phyloP scores from a whole-genome alignment of 768 basidiomycete species.

The Leccinellum albellum region DNA sequence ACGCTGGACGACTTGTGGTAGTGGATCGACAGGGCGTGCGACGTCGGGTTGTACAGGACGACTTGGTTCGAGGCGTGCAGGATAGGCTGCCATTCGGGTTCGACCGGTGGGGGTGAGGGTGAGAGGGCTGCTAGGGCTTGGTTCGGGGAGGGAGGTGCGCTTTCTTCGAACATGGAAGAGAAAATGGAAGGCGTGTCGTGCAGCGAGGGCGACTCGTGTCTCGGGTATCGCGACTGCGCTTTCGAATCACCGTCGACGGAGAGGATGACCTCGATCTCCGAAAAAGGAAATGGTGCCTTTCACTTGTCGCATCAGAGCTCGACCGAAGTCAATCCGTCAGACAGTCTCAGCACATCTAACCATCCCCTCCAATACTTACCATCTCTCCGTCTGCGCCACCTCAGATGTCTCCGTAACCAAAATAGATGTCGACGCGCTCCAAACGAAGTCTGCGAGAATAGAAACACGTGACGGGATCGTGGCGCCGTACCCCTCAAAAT shows the following conservation, averaged over 20 bases:
- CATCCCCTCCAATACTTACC: constrained; percentile 3
- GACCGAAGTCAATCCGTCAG: too few relatives aligned
- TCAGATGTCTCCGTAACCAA: constrained; percentile 65
- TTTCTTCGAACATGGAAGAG: constrained; percentile 19
- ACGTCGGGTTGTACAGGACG: constrained; percentile 82
- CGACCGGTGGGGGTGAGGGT: constrained; percentile 1
- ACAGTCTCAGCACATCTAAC: too few relatives aligned
- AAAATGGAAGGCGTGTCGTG: neutral
- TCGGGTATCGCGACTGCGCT: neutral
- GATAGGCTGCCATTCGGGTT: constrained; percentile 69
- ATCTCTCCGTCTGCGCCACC: constrained; percentile 54
- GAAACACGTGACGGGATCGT: constrained; percentile 56
- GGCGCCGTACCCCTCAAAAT: too few relatives aligned
- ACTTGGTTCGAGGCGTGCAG: constrained; percentile 82
- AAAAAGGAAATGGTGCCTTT: neutral
- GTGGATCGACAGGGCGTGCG: constrained; percentile 72
- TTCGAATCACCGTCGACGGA: too few relatives aligned
- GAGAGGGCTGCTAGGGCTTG: constrained; percentile 29
- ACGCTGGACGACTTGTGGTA: constrained; percentile 28
- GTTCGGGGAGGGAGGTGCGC: constrained; percentile 29
- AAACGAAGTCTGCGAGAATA: constrained; percentile 47
- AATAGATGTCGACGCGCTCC: too few relatives aligned
- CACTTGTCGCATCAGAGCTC: too few relatives aligned
- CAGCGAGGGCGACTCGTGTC: neutral
- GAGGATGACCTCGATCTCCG: neutral